These are phyloP conservation scores for Lepiota venenata DNA, from an alignment of 768 basidiomycete species.

Conservation along the genomic window DNA sequence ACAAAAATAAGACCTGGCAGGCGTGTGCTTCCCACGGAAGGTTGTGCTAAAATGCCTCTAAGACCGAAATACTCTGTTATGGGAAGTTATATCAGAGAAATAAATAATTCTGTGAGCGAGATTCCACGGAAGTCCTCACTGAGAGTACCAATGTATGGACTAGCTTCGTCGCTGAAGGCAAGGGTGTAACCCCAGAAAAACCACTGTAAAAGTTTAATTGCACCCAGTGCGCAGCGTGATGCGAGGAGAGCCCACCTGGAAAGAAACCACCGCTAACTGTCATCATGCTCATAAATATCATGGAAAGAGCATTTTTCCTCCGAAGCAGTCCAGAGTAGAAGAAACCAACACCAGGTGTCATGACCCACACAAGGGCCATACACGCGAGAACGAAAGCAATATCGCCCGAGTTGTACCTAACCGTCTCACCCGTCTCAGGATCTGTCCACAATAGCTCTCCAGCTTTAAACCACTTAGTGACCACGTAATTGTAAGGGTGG, in stretches of 20 bases:
- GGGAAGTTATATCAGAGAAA: not conserved
- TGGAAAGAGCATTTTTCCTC: constrained; percentile 89
- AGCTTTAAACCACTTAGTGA: constrained; percentile 3
- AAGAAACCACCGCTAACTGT: constrained; percentile 75
- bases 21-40: constrained; percentile 66
- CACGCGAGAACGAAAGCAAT: constrained; percentile 60
- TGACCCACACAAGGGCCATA: constrained; percentile 81
- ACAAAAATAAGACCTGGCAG: constrained; percentile 77
- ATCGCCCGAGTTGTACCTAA: constrained; percentile 43
- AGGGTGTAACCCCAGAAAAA: constrained; percentile 98
- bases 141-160: constrained; percentile 81
- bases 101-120: not conserved
- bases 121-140: constrained; percentile 38
- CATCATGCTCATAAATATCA: constrained; percentile 74
- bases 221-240: not conserved
- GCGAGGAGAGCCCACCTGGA: constrained; percentile 55
- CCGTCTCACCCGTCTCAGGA: not conserved
- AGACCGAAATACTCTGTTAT: constrained; percentile 76
- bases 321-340: constrained; percentile 91
- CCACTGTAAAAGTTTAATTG: constrained; percentile 52
- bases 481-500: not conserved
- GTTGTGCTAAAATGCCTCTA: constrained; percentile 69
- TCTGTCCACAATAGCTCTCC: constrained; percentile 7
- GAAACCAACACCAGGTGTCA: constrained; percentile 84
- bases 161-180: constrained; percentile 78